Conservation (phyloP, 2,329 filamentous ascomycete genomes). For the Xylaria sp. region DNA sequence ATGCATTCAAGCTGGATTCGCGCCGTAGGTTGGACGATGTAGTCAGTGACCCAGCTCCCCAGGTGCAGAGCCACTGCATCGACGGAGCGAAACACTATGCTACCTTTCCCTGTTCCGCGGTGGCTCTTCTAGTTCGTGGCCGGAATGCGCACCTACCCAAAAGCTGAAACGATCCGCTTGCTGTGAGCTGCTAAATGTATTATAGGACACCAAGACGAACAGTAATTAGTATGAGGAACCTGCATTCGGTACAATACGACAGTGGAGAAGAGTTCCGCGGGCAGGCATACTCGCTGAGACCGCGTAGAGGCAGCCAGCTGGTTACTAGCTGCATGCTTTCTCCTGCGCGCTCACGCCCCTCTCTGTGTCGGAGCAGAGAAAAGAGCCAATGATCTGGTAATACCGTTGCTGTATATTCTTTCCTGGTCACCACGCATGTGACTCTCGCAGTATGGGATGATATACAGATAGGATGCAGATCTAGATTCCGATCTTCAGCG, state of each 20-base stretch:
- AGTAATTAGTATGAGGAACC: background rate
- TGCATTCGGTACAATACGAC: background rate
- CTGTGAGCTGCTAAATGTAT: conserved; percentile 7
- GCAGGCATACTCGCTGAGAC: conserved; percentile 3
- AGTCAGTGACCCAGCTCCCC: conserved; percentile 3
- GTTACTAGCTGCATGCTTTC: conserved; percentile 19
- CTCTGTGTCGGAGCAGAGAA: conserved; percentile 6
- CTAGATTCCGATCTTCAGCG: conserved; percentile 12
- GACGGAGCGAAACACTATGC: background rate
- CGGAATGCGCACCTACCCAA: conserved; percentile 14
- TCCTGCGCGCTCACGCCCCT: conserved; percentile 18
- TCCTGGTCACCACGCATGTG: conserved; percentile 4
- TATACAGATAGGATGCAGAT: conserved; percentile 11
- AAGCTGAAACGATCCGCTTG: conserved; percentile 24
- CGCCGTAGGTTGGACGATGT: conserved; percentile 3
- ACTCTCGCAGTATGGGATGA: conserved; percentile 3
- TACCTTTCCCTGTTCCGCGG: background rate
- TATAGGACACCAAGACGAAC: background rate
- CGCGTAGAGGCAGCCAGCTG: conserved; percentile 22
- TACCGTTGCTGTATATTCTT: conserved; percentile 10
- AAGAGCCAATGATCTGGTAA: background rate
- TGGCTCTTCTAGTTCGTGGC: conserved; percentile 4
- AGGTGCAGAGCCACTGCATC: background rate
- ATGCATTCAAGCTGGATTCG: background rate
- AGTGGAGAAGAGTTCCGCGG: conserved; percentile 9